phyloP scores from a whole-genome alignment of 805 yeast species.

The Saccharomycopsis sp. region DNA sequence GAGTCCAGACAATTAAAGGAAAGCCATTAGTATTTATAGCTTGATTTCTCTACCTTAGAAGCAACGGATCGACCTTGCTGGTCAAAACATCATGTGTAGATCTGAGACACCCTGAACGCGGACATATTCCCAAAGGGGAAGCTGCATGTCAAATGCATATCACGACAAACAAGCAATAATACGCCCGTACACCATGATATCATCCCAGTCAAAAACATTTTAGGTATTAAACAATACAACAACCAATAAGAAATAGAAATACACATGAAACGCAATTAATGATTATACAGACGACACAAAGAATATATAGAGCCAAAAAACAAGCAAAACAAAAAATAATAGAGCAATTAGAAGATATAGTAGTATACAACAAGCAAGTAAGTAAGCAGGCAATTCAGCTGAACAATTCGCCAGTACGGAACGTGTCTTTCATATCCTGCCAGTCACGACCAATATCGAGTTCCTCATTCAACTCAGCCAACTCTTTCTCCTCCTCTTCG shows the following conservation, averaged over 20 bases:
- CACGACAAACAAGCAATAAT: not conserved
- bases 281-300: no score
- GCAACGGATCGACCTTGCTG: no score
- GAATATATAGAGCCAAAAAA: no score
- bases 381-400: no score
- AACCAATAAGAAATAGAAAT: no score
- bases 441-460: not conserved
- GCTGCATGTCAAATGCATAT: not conserved
- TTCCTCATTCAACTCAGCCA: conserved; percentile 20
- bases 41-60: no score
- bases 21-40: no score
- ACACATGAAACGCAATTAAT: no score
- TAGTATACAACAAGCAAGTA: not conserved
- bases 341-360: not conserved
- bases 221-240: no score
- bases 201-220: no score
- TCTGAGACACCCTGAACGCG: not conserved
- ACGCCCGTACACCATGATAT: not conserved
- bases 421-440: not conserved
- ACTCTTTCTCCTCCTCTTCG: conserved; percentile 21
- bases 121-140: not conserved
- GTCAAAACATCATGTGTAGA: not conserved
- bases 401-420: not conserved
- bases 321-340: no score
- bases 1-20: no score